These are phyloP conservation scores for California macrophylla DNA, from an alignment of 441 rosid species.

Conservation along the genomic window DNA sequence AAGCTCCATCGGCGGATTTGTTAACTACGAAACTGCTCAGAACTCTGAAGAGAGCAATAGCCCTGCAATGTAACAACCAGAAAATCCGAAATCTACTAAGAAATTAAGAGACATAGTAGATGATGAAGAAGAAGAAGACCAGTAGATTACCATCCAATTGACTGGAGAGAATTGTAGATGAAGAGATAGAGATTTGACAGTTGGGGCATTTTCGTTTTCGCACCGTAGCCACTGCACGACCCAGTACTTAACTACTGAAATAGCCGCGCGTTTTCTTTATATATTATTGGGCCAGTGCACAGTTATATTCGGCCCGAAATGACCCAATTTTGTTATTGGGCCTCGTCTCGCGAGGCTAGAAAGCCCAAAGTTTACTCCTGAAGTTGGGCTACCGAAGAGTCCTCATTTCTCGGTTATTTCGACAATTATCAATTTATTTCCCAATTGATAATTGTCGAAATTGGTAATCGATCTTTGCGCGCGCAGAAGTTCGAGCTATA, in stretches of 20 bases:
- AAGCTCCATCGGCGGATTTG: conserved; percentile 42
- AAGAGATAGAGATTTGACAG: conserved; percentile 45
- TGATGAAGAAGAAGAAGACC: not conserved
- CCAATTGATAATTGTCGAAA: not conserved
- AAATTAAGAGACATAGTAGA: not conserved
- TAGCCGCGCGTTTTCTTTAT: not conserved
- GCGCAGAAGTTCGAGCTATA: not conserved
- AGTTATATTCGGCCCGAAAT: not conserved
- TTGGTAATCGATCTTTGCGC: not conserved
- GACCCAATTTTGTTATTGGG: not conserved
- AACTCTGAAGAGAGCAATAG: conserved; percentile 37
- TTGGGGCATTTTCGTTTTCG: conserved; percentile 20
- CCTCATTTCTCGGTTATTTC: too few relatives aligned
- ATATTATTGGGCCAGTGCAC: not conserved
- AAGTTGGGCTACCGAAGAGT: too few relatives aligned
- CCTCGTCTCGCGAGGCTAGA: not conserved
- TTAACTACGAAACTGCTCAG: conserved; percentile 26
- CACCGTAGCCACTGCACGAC: not conserved
- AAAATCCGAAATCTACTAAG: not conserved
- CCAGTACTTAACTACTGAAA: not conserved
- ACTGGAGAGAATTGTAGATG: conserved; percentile 61
- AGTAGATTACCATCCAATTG: conserved; percentile 44
- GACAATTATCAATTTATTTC: too few relatives aligned
- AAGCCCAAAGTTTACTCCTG: not conserved
- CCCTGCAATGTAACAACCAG: conserved; percentile 30